Conservation (phyloP, 345 rosid genomes). For the Linum lewisii region DNA sequence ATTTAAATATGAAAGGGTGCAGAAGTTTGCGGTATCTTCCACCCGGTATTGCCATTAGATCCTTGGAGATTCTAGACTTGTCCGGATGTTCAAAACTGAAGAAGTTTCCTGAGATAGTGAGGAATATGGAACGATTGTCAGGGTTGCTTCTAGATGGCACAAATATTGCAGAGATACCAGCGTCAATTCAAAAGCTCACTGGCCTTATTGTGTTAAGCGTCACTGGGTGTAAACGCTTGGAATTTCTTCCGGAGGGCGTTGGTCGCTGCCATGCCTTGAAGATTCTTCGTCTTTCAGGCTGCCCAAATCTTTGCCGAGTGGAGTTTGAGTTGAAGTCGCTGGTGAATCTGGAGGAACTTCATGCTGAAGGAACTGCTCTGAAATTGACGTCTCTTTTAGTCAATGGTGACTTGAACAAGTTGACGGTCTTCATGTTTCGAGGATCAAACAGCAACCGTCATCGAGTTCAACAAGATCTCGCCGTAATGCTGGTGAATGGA, state of each 20-base stretch:
- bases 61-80: slow-evolving; percentile 8
- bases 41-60: slow-evolving; percentile 2
- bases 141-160: slow-evolving; percentile 2
- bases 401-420: too few species aligned
- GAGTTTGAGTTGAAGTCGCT: background rate
- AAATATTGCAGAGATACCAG: background rate
- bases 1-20: background rate
- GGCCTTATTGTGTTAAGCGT: slow-evolving; percentile 1
- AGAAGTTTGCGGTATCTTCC: slow-evolving; percentile 15
- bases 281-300: slow-evolving; percentile 1
- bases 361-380: slow-evolving; percentile 7
- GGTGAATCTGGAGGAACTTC: slow-evolving; percentile 7
- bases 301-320: background rate
- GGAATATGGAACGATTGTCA: background rate
- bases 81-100: slow-evolving; percentile 15
- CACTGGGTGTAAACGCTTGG: background rate
- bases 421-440: too few species aligned
- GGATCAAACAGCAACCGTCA: too few species aligned
- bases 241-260: background rate
- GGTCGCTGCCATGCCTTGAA: background rate
- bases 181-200: background rate
- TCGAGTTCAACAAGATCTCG: too few species aligned
- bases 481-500: too few species aligned
- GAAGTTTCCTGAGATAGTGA: slow-evolving; percentile 2
- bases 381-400: too few species aligned